These are phyloP conservation scores for Hansfordia pulvinata DNA, from an alignment of 2,329 filamentous ascomycete species.

Conservation along the genomic window DNA sequence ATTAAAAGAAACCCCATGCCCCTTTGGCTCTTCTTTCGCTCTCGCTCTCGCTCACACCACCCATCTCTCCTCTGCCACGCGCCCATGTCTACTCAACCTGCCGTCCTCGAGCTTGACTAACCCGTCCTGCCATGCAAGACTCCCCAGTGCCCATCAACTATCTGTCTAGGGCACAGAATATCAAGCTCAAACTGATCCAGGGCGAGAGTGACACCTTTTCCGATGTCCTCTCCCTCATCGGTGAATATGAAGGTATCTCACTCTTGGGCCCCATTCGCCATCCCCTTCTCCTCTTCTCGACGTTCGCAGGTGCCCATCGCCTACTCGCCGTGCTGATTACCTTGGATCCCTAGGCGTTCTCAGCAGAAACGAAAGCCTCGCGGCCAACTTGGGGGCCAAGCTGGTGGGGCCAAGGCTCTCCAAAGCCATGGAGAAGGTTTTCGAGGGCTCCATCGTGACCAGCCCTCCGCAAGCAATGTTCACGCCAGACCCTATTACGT, in stretches of 20 bases:
- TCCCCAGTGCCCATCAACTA: slow-evolving; percentile 35
- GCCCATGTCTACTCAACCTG: too few relatives aligned
- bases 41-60: neutral
- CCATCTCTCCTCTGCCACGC: too few relatives aligned
- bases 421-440: slow-evolving; percentile 74
- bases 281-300: too few relatives aligned
- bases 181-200: slow-evolving; percentile 35
- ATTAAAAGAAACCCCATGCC: too few relatives aligned
- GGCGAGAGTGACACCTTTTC: slow-evolving; percentile 54
- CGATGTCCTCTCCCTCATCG: slow-evolving; percentile 58
- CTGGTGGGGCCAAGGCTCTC: slow-evolving; percentile 71
- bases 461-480: slow-evolving; percentile 40
- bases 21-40: neutral
- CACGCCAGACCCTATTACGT: slow-evolving; percentile 46
- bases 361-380: slow-evolving; percentile 75
- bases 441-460: slow-evolving; percentile 61
- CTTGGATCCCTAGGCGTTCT: slow-evolving; percentile 47
- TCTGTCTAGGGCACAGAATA: slow-evolving; percentile 27
- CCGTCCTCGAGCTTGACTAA: too few relatives aligned
- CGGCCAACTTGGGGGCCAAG: slow-evolving; percentile 71
- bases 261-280: too few relatives aligned
- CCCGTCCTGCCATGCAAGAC: slow-evolving; percentile 16
- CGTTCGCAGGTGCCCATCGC: too few relatives aligned
- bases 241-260: slow-evolving; percentile 56
- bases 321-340: slow-evolving; percentile 1